Base-by-base conservation (phyloP, 371 early-diverging fungal genomes). In the Lichtheimia ornata region DNA sequence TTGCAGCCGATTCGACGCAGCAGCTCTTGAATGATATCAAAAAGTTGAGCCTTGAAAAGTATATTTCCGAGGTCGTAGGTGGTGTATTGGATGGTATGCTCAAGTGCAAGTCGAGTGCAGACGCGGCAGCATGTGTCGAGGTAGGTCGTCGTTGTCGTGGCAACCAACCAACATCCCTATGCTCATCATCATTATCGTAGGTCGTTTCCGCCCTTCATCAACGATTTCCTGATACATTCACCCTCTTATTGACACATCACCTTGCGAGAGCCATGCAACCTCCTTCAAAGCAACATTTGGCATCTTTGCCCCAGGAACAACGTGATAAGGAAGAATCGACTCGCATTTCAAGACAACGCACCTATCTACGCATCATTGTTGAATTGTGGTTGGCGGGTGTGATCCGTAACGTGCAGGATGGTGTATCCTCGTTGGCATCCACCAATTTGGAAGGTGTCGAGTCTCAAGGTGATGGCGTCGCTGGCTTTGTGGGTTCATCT, bases 41-140 rank as follows among this genome's bases (percentile, higher is more conserved):
- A 28, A 81, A 88, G 43, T 82, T 98, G 25, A 93, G 90, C 61
- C 84, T 97, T n/a, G 97, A 96, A 69, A 98, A 97, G 70, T 98
- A 97, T 72, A 84, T 97, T 62, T 88, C 90, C 35, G 99, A 98
- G 83, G 84, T 96, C 18, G 94, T 91, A 3, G 79, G 87, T 2
- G 89, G 95, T 20, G 85, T 94, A 9, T 73, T 87, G 40, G 97
- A 96, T 59, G 91, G 92, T 15, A 74, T 86, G 64, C 62, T 81
- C 7, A 85, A 87, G 45, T 90, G 93, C 67, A 88, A 89, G 66
- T 79, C 84, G 2, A 71, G 81, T 7, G 71, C 79, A 4, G 97
- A 97, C 70, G 82, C 95, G 28, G 71, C 72, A 56, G 94, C 95
- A 0, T 91, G 92, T 4, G 88, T 94, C 6, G 94, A 96, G 66